Conservation (phyloP, 176 grass and related monocot genomes). For the Urochloa ruziziensis region DNA sequence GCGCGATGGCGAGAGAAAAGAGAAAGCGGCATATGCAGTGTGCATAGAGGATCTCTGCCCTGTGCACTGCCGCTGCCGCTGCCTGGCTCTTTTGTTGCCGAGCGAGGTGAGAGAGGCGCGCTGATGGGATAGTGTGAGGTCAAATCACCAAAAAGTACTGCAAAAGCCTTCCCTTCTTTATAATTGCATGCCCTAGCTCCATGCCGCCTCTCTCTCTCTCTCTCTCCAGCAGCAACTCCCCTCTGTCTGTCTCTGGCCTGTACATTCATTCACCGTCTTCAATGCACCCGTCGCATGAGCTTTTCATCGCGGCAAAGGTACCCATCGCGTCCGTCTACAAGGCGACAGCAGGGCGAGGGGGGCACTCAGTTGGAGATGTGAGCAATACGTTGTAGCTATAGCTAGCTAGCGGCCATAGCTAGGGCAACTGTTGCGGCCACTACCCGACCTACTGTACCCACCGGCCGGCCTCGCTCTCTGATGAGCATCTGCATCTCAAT, state of each 20-base stretch:
- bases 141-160: conserved; percentile 75
- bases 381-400: conserved; percentile 23
- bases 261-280: conserved; percentile 2
- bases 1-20: neutral
- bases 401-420: neutral
- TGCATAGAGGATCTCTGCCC: conserved; percentile 47
- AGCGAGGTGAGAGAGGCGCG: conserved; percentile 33
- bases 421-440: conserved; percentile 29
- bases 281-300: conserved; percentile 29
- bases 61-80: conserved; percentile 6
- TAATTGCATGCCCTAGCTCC: conserved; percentile 30
- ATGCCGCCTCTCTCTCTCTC: neutral
- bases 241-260: neutral
- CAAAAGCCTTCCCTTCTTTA: conserved; percentile 46
- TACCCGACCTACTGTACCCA: neutral
- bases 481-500: neutral
- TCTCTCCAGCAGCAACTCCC: neutral
- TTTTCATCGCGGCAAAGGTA: conserved; percentile 40
- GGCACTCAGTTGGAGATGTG: conserved; percentile 26
- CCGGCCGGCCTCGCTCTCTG: neutral
- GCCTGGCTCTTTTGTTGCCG: conserved; percentile 52
- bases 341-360: neutral
- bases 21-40: neutral
- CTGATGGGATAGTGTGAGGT: conserved; percentile 82
- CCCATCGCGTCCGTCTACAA: conserved; percentile 13